These are phyloP conservation scores for Centella asiatica DNA, from an alignment of 129 eudicot species.

Conservation along the genomic window DNA sequence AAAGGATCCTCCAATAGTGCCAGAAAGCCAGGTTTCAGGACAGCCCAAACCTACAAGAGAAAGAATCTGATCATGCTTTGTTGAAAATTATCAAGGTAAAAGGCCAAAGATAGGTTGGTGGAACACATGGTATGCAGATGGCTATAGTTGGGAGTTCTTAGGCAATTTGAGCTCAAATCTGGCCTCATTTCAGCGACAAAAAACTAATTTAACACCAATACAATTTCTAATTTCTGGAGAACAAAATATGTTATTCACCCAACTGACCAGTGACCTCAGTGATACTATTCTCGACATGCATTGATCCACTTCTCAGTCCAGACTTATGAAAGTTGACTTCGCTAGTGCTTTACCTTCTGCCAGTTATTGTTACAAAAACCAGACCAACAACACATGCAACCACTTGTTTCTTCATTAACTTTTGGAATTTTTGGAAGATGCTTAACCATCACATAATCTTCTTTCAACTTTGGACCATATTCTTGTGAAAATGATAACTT, in stretches of 20 bases:
- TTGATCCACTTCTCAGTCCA: too few relatives aligned
- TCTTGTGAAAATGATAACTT: constrained; percentile 82
- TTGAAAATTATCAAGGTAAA: not conserved
- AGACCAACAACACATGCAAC: constrained; percentile 60
- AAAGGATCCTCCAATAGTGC: constrained; percentile 77
- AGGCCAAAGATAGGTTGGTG: not conserved
- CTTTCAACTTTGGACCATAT: constrained; percentile 92
- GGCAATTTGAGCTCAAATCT: too few relatives aligned
- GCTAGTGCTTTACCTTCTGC: constrained; percentile 63
- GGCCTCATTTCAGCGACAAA: not conserved
- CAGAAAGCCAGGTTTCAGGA: constrained; percentile 86
- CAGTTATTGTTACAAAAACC: constrained; percentile 87
- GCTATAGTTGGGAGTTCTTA: not conserved
- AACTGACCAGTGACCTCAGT: too few relatives aligned
- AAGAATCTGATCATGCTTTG: not conserved
- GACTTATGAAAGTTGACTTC: not conserved
- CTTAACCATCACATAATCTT: constrained; percentile 81
- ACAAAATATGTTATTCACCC: too few relatives aligned
- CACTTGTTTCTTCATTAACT: constrained; percentile 34
- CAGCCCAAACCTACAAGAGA: constrained; percentile 82
- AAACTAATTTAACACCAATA: not conserved
- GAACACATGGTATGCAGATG: too few relatives aligned
- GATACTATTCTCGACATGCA: too few relatives aligned
- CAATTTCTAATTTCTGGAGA: not conserved
- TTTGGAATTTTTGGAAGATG: constrained; percentile 63